Conservation (phyloP, 306 rosid species). For the Quercus mongolica region DNA sequence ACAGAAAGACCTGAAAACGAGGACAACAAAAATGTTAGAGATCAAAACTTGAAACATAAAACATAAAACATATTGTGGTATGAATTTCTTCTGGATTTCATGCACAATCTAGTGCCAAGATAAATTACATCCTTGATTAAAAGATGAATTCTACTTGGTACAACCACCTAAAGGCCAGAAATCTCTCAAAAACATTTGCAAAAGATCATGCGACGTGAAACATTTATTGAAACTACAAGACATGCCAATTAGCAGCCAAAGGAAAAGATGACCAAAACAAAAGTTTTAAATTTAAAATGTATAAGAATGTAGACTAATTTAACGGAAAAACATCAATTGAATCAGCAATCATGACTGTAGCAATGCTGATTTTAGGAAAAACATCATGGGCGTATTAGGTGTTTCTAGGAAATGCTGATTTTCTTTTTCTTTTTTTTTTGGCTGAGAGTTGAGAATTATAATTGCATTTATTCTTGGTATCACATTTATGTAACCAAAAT, state of each 20-base stretch:
- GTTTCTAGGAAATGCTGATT: not conserved
- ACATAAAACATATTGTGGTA: not conserved
- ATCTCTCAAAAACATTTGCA: not conserved
- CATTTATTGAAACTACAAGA: not conserved
- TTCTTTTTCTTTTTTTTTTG: not conserved
- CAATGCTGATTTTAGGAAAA: not conserved
- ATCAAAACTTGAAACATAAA: too few relatives aligned
- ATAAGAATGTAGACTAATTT: not conserved
- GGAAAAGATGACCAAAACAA: not conserved
- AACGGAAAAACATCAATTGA: not conserved
- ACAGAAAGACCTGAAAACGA: conserved; percentile 63
- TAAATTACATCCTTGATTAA: not conserved
- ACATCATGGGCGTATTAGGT: not conserved
- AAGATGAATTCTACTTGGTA: not conserved
- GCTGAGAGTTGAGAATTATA: not conserved
- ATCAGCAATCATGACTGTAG: not conserved
- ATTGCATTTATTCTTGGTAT: not conserved
- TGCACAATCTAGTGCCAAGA: not conserved
- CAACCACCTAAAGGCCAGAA: not conserved
- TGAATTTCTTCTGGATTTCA: not conserved
- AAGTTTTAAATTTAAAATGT: not conserved
- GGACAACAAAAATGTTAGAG: not conserved
- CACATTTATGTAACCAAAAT: not conserved
- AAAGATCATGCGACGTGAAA: not conserved
- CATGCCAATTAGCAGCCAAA: not conserved